phyloP scores from a whole-genome alignment of 1,284 basidiomycete species.

The Ceratobasidium sp. region DNA sequence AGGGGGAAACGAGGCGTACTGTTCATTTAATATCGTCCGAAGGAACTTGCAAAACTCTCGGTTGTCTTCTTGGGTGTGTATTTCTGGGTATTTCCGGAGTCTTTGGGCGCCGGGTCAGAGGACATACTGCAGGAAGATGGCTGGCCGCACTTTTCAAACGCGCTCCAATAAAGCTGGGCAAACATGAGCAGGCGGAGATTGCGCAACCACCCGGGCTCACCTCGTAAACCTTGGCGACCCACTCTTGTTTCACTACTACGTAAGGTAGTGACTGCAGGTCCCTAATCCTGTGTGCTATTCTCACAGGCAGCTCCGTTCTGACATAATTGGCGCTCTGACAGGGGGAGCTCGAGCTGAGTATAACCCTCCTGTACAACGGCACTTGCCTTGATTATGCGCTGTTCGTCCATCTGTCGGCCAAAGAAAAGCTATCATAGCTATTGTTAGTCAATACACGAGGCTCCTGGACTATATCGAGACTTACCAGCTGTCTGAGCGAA shows the following conservation, averaged over 20 bases:
- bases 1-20: conserved; percentile 64
- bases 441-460: conserved; percentile 33
- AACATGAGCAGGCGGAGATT: conserved; percentile 16
- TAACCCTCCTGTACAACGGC: not conserved
- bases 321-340: conserved; percentile 88
- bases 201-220: conserved; percentile 60
- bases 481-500: conserved; percentile 84
- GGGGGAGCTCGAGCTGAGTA: conserved; percentile 24
- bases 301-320: conserved; percentile 86
- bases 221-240: conserved; percentile 87
- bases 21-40: conserved; percentile 75
- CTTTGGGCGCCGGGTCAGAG: conserved; percentile 58
- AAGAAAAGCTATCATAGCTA: conserved; percentile 69
- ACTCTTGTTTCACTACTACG: conserved; percentile 89
- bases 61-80: conserved; percentile 83
- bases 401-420: conserved; percentile 80
- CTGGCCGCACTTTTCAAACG: conserved; percentile 78
- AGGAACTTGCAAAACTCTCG: conserved; percentile 82
- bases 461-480: conserved; percentile 53
- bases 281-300: conserved; percentile 88
- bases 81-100: conserved; percentile 80
- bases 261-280: conserved; percentile 90
- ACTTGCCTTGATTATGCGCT: conserved; percentile 77
- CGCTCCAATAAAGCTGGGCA: conserved; percentile 79
- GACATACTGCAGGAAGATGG: not conserved